Evolutionary conservation across 108 stramenopile species (phyloP), one percentile per base, ranked within the genome.

Genomic region (Fistulifera pelliculosa): DNA sequence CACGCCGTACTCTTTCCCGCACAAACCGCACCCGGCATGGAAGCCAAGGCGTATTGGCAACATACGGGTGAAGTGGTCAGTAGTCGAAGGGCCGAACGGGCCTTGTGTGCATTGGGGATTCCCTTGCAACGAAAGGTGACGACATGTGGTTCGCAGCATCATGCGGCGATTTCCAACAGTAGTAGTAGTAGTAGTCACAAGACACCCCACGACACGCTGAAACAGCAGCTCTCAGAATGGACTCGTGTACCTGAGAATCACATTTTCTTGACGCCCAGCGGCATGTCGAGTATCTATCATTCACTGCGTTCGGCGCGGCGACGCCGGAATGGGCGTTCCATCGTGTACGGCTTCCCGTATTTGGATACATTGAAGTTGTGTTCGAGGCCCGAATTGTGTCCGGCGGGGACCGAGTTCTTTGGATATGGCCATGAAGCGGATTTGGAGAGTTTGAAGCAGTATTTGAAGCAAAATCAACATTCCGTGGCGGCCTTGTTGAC

Each of bases 11-110:
- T 77, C 11, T 83, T 79, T 48, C 82, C 82, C 1, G 72, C 78
- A 52, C 49, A 71, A 61, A 73, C 79, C 11, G 49, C 45, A 23
- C 64, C 72, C 11, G 77, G 71, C 6, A 69, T 40, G 18, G 72
- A 70, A 50, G 83, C 83, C 65, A 85, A 85, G 68, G 64, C 71
- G 12, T 85, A 79, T 54, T 85, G 79, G 79, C 83, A 85, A 54
- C 83, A 85, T 64, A 79, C 72, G 6, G 83, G 83, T 1, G 83
- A 85, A 50, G 35, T 85, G 8, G 64, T 81, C 13, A 66, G 68
- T 44, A 67, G 65, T 52, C 71, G 83, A 25, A 48, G 76, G 23
- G 83, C 78, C 2, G 67, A 73, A 57, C 43, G 19, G 1, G 61
- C 60, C 3, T 38, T 77, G 23, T 52, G 41, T 1, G 43, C 51